phyloP scores from a whole-genome alignment of 192 early-diverging fungal species.

The Coemansia sp. region DNA sequence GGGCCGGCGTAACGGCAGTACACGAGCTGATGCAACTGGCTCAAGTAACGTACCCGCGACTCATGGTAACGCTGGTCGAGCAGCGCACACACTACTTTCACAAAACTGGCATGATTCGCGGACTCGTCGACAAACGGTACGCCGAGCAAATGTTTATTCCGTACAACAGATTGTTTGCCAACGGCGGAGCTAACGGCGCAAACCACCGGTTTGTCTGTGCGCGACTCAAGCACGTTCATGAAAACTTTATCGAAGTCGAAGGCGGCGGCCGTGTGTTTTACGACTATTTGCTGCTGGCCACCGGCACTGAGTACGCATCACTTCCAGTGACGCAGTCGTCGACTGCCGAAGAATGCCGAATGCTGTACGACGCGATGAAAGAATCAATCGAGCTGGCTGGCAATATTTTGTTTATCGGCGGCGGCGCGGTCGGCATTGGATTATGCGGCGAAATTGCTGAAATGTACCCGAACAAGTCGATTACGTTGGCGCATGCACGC shows the following conservation, averaged over 20 bases:
- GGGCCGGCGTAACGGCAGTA: slow-evolving; percentile 55
- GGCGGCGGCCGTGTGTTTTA: slow-evolving; percentile 56
- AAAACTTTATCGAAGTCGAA: slow-evolving; percentile 53
- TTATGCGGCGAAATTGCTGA: slow-evolving; percentile 59
- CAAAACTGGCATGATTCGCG: slow-evolving; percentile 56
- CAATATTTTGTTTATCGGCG: slow-evolving; percentile 64
- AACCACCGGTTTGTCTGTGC: slow-evolving; percentile 55
- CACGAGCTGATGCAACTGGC: slow-evolving; percentile 30
- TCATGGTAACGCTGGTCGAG: slow-evolving; percentile 56
- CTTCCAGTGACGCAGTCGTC: slow-evolving; percentile 53
- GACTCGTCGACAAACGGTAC: slow-evolving; percentile 51
- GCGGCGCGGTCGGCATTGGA: slow-evolving; percentile 61
- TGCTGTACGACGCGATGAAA: slow-evolving; percentile 35
- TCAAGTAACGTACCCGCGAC: slow-evolving; percentile 28
- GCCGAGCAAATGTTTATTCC: slow-evolving; percentile 56
- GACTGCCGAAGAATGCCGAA: slow-evolving; percentile 31
- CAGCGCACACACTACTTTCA: slow-evolving; percentile 58
- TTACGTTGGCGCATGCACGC: slow-evolving; percentile 49
- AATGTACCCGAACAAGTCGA: slow-evolving; percentile 45
- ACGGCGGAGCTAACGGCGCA: slow-evolving; percentile 11
- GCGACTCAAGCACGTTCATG: slow-evolving; percentile 44
- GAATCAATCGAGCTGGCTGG: slow-evolving; percentile 52
- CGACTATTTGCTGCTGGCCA: slow-evolving; percentile 69
- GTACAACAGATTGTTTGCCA: slow-evolving; percentile 51
- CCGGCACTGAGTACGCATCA: slow-evolving; percentile 57